Percentiles rank a stretch among this genome's conserved stretches.
These are phyloP conservation scores for Capronia americana DNA, from an alignment of 2,329 filamentous ascomycete genomes.

Conservation along the genomic window DNA sequence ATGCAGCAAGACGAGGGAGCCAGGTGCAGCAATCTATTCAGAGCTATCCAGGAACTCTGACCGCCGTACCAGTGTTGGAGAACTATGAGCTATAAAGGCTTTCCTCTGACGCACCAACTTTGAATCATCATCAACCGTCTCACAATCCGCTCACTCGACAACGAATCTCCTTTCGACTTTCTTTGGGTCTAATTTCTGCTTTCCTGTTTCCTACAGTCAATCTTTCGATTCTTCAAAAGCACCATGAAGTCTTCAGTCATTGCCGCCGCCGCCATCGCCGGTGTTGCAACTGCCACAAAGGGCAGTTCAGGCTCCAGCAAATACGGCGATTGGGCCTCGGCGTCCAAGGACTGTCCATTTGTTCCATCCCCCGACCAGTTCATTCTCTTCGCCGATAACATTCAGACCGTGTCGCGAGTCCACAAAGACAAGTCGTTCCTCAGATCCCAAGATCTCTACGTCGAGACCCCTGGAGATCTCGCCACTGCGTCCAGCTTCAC, in stretches of 20 bases:
- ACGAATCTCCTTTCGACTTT: slow-evolving; percentile 16
- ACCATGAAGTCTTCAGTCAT: slow-evolving; percentile 14
- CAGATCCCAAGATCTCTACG: slow-evolving; percentile 13
- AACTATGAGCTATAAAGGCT: slow-evolving; percentile 1
- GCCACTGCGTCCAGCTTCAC: slow-evolving; percentile 14
- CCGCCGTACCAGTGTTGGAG: not conserved
- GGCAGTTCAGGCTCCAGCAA: not conserved
- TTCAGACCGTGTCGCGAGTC: slow-evolving; percentile 10
- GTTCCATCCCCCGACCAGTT: slow-evolving; percentile 2
- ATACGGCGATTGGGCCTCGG: not conserved
- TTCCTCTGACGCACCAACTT: not conserved
- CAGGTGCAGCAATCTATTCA: not conserved
- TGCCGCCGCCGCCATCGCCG: slow-evolving; percentile 10
- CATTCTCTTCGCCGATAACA: slow-evolving; percentile 19
- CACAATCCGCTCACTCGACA: slow-evolving; percentile 12
- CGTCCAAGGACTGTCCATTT: slow-evolving; percentile 3
- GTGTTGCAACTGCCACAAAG: slow-evolving; percentile 10
- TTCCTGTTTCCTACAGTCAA: not conserved
- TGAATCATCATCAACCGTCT: slow-evolving; percentile 7
- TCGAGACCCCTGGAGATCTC: slow-evolving; percentile 7
- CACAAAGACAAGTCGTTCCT: slow-evolving; percentile 5
- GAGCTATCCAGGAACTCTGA: not conserved
- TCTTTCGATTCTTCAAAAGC: slow-evolving; percentile 3
- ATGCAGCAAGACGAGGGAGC: not conserved
- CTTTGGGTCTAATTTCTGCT: not conserved